These are phyloP conservation scores for Phytophthora vignae DNA, from an alignment of 352 stramenopile species.

Conservation along the genomic window DNA sequence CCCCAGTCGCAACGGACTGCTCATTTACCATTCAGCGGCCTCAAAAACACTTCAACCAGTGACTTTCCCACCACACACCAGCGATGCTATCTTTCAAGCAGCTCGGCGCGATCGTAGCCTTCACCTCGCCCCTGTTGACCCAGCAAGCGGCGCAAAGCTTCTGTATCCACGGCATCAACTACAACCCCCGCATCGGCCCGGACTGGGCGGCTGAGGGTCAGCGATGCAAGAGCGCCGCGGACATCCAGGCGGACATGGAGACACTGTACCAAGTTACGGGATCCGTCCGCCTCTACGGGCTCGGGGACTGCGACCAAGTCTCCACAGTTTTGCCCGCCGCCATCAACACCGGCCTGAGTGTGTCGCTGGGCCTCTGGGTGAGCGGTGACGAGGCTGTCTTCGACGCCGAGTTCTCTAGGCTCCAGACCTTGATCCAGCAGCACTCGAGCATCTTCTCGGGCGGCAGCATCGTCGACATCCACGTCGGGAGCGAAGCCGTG, in stretches of 20 bases:
- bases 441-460: constrained; percentile 24
- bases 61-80: constrained; percentile 13
- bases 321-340: constrained; percentile 51
- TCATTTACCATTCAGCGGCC: constrained; percentile 34
- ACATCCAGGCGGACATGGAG: constrained; percentile 56
- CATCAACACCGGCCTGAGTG: constrained; percentile 50
- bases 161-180: constrained; percentile 73
- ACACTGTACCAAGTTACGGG: constrained; percentile 49
- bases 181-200: constrained; percentile 61
- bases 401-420: constrained; percentile 44
- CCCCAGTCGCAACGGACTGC: neutral
- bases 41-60: constrained; percentile 23
- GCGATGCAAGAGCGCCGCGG: constrained; percentile 55
- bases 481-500: constrained; percentile 75
- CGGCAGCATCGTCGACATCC: constrained; percentile 56
- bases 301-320: constrained; percentile 67
- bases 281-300: constrained; percentile 63
- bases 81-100: constrained; percentile 39
- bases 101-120: constrained; percentile 11
- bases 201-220: constrained; percentile 53
- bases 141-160: constrained; percentile 32
- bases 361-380: constrained; percentile 80
- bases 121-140: constrained; percentile 13
- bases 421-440: constrained; percentile 47
- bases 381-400: constrained; percentile 43